phyloP scores from a whole-genome alignment of 225 moss, liverwort and hornwort genomes.

The Thuidium tamariscinum region DNA sequence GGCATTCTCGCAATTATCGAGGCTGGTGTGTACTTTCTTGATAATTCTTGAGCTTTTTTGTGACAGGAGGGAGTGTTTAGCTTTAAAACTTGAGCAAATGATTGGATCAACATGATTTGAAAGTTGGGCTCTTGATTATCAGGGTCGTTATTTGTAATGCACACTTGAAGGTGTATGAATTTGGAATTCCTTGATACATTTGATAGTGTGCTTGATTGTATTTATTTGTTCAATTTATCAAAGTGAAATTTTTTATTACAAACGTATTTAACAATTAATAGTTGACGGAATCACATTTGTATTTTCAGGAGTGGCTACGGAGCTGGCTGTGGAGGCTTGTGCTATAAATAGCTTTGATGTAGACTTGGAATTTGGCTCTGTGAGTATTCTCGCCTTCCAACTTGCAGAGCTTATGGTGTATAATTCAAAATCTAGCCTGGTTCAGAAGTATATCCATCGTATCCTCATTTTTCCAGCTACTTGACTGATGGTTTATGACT shows the following conservation, averaged over 20 bases:
- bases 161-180: neutral
- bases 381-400: conserved; percentile 10
- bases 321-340: conserved; percentile 42
- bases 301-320: conserved; percentile 31
- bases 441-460: neutral
- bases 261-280: neutral
- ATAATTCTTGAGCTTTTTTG: neutral
- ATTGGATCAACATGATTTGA: neutral
- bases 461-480: neutral
- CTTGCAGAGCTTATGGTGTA: neutral
- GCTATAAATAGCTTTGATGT: conserved; percentile 60
- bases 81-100: neutral
- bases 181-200: neutral
- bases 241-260: neutral
- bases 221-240: neutral
- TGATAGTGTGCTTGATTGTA: neutral
- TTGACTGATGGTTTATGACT: neutral
- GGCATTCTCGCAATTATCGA: conserved; percentile 77
- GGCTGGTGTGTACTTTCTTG: conserved; percentile 42
- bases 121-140: neutral
- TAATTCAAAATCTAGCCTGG: neutral
- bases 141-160: neutral
- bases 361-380: conserved; percentile 48
- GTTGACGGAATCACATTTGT: neutral
- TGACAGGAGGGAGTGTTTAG: neutral